Evolutionary conservation across 2,329 filamentous ascomycete species (phyloP).

Genomic region (Verticillium klebahnii): DNA sequence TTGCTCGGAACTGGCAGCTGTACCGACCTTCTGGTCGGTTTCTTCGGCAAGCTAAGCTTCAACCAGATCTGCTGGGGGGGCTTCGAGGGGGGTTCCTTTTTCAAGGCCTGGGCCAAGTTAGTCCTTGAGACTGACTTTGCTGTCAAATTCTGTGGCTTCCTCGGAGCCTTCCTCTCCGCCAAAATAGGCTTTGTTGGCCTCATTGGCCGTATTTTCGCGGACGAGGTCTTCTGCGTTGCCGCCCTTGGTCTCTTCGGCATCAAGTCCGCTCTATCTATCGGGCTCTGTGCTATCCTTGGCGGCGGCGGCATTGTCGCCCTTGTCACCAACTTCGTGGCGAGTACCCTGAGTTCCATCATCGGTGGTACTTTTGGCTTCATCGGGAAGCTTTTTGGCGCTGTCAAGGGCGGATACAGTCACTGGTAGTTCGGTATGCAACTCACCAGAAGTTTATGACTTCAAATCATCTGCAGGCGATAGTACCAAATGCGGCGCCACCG

Average conservation of each 20-base stretch:
- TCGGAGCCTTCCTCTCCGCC: neutral
- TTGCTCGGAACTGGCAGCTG: neutral
- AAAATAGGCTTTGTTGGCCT: neutral
- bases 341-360: neutral
- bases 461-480: too few species aligned
- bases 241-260: neutral
- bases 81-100: neutral
- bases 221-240: conserved; percentile 1
- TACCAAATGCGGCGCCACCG: too few species aligned
- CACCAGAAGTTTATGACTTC: too few species aligned
- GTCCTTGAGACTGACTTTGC: neutral
- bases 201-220: neutral
- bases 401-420: neutral
- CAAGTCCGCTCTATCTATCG: neutral
- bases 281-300: neutral
- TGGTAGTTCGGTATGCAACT: neutral
- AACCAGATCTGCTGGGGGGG: neutral
- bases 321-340: neutral
- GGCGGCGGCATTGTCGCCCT: neutral
- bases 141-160: neutral
- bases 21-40: neutral
- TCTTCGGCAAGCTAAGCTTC: neutral
- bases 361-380: neutral
- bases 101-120: neutral
- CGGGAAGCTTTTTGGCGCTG: neutral